Base-by-base conservation (phyloP, 2,329 filamentous ascomycete genomes). In the Didymella lethalis region DNA sequence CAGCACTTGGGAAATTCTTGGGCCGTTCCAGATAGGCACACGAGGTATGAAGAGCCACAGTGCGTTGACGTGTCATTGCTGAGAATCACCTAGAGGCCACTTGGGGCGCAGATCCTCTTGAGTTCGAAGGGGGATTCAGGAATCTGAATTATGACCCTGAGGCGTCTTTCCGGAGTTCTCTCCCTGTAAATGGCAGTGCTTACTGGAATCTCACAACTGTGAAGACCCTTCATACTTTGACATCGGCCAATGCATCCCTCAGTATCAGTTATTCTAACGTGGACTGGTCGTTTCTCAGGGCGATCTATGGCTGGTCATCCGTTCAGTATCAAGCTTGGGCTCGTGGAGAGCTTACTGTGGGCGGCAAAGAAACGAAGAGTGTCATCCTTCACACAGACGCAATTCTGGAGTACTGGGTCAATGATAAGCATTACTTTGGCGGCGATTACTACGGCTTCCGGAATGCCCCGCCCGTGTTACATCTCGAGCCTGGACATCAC, bases 281-380 rank as follows among this genome's bases (percentile, higher is more conserved):
- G n/a, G 79, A 86, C 59, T 86, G 84, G 84, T 65, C 74, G 16
- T 82, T 81, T 47, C 72, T 86, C 41, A 82, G 83, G 61, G 72
- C 77, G 12, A 74, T 86, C 12, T 87, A 87, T 68, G 85, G 85
- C 45, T 88, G 85, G 85, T 77, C 84, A 47, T 83, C 83, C 18
- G 73, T 84, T 12, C 85, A 87, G 65, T 87, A 83, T 70, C 85
- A 87, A 67, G 82, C 81, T 8, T 88, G 85, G 85, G 78, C 80
- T 26, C 78, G 84, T 48, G 85, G 85, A 34, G 71, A 77, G 51
- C 71, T 85, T n/a, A 69, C 72, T 18, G 70, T 85, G 5, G 50
- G 62, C 20, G 74, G 75, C 10, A 66, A 73, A 28, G 66, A 73
- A 28, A 68, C 70, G 18, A 72, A 71, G 36, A 68, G 71, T 31